Conservation (phyloP, 1,284 basidiomycete species). For the Cryptococcus wingfieldii region DNA sequence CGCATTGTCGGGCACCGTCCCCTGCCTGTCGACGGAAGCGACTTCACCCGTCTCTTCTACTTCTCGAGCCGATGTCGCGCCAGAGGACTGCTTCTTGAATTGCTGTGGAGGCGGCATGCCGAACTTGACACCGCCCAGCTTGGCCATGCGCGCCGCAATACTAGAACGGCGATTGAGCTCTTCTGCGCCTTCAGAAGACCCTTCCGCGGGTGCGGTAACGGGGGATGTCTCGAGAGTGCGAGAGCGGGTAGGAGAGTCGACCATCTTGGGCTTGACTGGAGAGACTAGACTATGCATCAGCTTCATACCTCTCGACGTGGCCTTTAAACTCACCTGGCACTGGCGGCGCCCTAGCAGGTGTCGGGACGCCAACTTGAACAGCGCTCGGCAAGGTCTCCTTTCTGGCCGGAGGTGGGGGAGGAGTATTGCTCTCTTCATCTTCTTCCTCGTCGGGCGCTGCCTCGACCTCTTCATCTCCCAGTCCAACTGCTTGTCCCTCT, state of each 20-base stretch:
- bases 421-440: slow-evolving; percentile 15
- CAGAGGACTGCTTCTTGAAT: slow-evolving; percentile 19
- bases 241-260: slow-evolving; percentile 9
- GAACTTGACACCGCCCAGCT: slow-evolving; percentile 75
- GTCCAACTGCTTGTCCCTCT: slow-evolving; percentile 16
- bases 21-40: slow-evolving; percentile 5
- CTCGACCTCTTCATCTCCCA: slow-evolving; percentile 16
- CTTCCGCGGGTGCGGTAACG: background rate
- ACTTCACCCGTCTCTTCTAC: background rate
- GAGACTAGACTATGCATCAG: slow-evolving; percentile 1
- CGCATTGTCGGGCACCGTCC: background rate
- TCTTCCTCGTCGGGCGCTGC: slow-evolving; percentile 5
- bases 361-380: slow-evolving; percentile 13
- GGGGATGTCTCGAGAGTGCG: slow-evolving; percentile 3
- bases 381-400: slow-evolving; percentile 12
- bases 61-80: slow-evolving; percentile 3
- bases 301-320: background rate
- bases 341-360: background rate
- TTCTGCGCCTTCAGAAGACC: slow-evolving; percentile 10
- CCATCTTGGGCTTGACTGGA: background rate
- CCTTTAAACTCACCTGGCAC: slow-evolving; percentile 11
- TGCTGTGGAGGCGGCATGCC: slow-evolving; percentile 54
- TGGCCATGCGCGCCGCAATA: slow-evolving; percentile 83
- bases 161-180: slow-evolving; percentile 71
- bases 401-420: slow-evolving; percentile 13